These are phyloP conservation scores for Ensete glaucum DNA, from an alignment of 176 grass and related monocot genomes.

Conservation along the genomic window DNA sequence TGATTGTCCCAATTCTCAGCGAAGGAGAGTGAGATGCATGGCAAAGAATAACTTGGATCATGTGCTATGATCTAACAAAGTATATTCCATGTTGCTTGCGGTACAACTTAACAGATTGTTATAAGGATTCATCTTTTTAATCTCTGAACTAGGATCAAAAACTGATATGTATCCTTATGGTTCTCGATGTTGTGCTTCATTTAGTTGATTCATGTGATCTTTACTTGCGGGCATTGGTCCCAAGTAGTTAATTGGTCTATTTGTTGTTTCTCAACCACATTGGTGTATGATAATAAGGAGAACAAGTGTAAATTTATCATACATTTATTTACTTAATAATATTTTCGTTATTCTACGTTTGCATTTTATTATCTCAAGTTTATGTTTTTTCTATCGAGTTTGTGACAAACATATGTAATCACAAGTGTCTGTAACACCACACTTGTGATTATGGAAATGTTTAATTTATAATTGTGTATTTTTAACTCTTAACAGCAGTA, in stretches of 20 bases:
- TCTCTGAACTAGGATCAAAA: background rate
- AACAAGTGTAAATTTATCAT: too few species aligned
- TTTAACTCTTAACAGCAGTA: too few species aligned
- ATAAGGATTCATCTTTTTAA: background rate
- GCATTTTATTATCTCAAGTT: too few species aligned
- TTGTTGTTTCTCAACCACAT: background rate
- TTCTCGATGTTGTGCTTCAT: background rate
- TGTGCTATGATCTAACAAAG: background rate
- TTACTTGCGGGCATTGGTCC: background rate
- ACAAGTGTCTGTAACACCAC: too few species aligned
- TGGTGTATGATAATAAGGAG: background rate
- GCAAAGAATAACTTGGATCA: background rate
- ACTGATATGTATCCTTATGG: background rate
- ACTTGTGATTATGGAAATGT: too few species aligned
- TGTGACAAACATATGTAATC: too few species aligned
- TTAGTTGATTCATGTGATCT: background rate
- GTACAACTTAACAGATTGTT: background rate
- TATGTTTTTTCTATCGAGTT: too few species aligned
- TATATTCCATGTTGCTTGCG: background rate
- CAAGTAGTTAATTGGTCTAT: background rate
- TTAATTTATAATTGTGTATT: too few species aligned
- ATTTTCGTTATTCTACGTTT: too few species aligned
- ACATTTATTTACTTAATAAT: too few species aligned
- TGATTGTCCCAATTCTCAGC: constrained; percentile 78
- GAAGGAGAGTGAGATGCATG: constrained; percentile 48